phyloP scores from a whole-genome alignment of 495 filamentous ascomycete species.

The Penicillium cinerascens region DNA sequence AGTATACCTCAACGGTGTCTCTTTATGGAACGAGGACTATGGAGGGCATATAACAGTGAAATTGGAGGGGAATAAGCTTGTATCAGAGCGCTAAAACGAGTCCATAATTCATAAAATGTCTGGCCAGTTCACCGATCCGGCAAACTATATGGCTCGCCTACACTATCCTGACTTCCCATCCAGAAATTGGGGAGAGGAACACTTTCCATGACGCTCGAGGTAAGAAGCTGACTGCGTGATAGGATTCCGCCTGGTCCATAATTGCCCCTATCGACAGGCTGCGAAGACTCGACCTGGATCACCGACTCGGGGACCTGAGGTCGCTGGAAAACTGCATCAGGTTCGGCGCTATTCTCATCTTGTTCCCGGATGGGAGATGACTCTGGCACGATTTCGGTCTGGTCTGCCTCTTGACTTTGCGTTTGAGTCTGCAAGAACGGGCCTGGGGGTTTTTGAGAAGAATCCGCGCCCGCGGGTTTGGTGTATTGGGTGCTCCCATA shows the following conservation, averaged over 20 bases:
- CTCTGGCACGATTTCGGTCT: slow-evolving; percentile 40
- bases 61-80: neutral
- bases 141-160: slow-evolving; percentile 40
- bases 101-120: slow-evolving; percentile 17
- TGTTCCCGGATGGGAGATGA: slow-evolving; percentile 34
- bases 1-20: neutral
- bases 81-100: neutral
- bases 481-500: slow-evolving; percentile 23
- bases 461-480: neutral
- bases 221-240: slow-evolving; percentile 38
- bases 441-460: slow-evolving; percentile 1
- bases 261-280: slow-evolving; percentile 33
- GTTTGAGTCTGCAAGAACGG: slow-evolving; percentile 23
- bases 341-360: slow-evolving; percentile 8
- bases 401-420: slow-evolving; percentile 24
- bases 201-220: slow-evolving; percentile 48
- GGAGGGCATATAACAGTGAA: neutral
- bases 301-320: slow-evolving; percentile 24
- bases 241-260: slow-evolving; percentile 22
- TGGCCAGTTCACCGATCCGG: slow-evolving; percentile 15
- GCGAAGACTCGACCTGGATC: slow-evolving; percentile 46
- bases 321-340: slow-evolving; percentile 16
- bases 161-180: slow-evolving; percentile 44
- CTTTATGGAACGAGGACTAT: neutral
- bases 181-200: slow-evolving; percentile 40